Evolutionary conservation across 106 monocot species (phyloP).

Genomic region (Phalaenopsis equestris): DNA sequence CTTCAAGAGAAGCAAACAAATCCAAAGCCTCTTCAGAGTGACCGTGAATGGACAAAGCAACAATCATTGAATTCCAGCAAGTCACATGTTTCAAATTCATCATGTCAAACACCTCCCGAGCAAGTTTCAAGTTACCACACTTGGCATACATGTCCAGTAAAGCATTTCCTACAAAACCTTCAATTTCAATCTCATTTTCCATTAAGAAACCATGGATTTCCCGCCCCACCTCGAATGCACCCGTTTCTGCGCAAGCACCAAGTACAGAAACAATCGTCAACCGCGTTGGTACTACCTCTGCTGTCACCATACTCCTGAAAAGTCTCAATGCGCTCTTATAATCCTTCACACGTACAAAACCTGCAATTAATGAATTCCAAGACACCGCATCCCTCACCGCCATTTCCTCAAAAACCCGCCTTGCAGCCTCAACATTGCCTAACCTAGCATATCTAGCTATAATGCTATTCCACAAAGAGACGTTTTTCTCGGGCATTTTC

Average conservation of each 20-base stretch:
- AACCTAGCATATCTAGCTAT: constrained; percentile 26
- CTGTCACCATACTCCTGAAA: constrained; percentile 40
- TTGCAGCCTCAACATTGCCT: constrained; percentile 34
- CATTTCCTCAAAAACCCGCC: constrained; percentile 52
- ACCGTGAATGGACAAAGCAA: constrained; percentile 49
- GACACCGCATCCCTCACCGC: constrained; percentile 39
- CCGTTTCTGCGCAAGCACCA: constrained; percentile 52
- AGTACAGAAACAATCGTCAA: constrained; percentile 56
- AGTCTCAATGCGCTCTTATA: constrained; percentile 27
- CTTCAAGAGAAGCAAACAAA: constrained; percentile 51
- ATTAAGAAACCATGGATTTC: constrained; percentile 36
- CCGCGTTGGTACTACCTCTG: constrained; percentile 36
- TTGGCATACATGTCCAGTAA: constrained; percentile 76
- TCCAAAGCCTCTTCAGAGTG: constrained; percentile 44
- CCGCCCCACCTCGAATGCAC: constrained; percentile 30
- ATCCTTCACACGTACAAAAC: constrained; percentile 29
- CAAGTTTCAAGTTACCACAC: constrained; percentile 40
- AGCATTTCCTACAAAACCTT: constrained; percentile 61
- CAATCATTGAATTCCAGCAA: constrained; percentile 79
- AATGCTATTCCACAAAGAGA: constrained; percentile 41
- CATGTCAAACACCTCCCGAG: constrained; percentile 45
- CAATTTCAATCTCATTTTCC: constrained; percentile 24
- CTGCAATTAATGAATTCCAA: constrained; percentile 54
- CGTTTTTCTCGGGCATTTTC: constrained; percentile 46
- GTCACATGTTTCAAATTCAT: constrained; percentile 55